These are phyloP conservation scores for Aspergillus asperescens DNA, from an alignment of 495 filamentous ascomycete genomes.

Conservation along the genomic window DNA sequence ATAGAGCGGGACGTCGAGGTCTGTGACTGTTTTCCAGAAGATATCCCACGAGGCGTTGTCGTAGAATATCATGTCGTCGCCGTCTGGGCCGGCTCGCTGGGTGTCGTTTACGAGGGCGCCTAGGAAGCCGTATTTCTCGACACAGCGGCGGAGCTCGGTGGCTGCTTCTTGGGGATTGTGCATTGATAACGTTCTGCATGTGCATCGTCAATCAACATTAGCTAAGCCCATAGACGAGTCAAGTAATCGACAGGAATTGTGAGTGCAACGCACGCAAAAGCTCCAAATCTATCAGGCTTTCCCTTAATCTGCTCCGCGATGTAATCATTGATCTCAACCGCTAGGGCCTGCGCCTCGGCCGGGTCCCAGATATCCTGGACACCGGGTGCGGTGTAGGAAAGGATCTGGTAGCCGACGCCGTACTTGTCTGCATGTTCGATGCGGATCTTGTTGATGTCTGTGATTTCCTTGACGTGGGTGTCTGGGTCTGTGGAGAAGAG, in stretches of 20 bases:
- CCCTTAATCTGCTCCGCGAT: slow-evolving; percentile 47
- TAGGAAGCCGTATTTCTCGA: slow-evolving; percentile 52
- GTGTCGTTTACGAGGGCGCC: slow-evolving; percentile 59
- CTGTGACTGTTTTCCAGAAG: slow-evolving; percentile 52
- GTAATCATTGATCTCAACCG: slow-evolving; percentile 53
- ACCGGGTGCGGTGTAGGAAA: slow-evolving; percentile 53
- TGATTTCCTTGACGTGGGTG: slow-evolving; percentile 40
- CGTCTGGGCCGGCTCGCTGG: slow-evolving; percentile 42
- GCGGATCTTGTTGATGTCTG: slow-evolving; percentile 46
- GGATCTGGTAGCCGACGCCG: slow-evolving; percentile 57
- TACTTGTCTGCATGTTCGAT: slow-evolving; percentile 51
- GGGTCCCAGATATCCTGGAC: slow-evolving; percentile 52
- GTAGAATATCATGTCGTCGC: slow-evolving; percentile 56
- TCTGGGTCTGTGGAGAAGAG: slow-evolving; percentile 42
- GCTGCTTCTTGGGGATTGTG: slow-evolving; percentile 51
- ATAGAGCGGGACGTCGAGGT: slow-evolving; percentile 61
- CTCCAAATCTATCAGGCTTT: slow-evolving; percentile 51
- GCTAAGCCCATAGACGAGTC: too few relatives aligned
- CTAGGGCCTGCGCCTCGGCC: slow-evolving; percentile 40
- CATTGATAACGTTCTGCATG: slow-evolving; percentile 46
- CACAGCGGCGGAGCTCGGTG: slow-evolving; percentile 49
- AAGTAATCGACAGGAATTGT: too few relatives aligned
- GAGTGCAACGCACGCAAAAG: slow-evolving; percentile 40
- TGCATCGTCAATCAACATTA: too few relatives aligned
- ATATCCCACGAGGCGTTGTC: slow-evolving; percentile 50